phyloP scores from a whole-genome alignment of 305 asterid genomes.

The Solanum hybrid region DNA sequence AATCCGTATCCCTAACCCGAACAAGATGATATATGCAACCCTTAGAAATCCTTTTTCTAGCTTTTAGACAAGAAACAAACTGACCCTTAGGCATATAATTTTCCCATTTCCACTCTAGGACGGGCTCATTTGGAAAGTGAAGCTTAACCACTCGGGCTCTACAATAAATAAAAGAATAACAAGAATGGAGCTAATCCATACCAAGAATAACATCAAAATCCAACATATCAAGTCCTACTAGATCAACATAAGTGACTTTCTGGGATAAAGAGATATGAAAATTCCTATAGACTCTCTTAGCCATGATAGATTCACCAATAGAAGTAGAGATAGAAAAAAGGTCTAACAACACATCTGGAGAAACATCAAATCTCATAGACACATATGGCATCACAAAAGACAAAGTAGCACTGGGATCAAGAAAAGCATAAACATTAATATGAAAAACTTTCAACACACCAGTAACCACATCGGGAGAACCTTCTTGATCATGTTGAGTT shows the following conservation, averaged over 20 bases:
- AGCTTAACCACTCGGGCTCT: not conserved
- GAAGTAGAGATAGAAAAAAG: not conserved
- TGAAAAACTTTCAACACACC: not conserved
- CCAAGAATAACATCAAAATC: not conserved
- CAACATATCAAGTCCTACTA: not conserved
- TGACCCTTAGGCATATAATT: not conserved
- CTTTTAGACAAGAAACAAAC: not conserved
- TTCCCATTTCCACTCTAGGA: not conserved
- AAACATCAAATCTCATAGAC: not conserved
- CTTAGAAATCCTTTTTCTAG: not conserved
- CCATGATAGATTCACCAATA: not conserved
- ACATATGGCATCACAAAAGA: too few relatives aligned
- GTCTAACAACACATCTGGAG: not conserved
- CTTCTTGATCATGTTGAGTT: not conserved
- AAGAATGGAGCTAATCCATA: not conserved
- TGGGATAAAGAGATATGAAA: not conserved
- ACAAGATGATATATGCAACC: not conserved
- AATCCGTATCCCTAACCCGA: not conserved
- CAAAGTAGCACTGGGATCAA: not conserved
- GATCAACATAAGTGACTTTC: not conserved
- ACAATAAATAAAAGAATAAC: too few relatives aligned
- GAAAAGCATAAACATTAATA: not conserved
- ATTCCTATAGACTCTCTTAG: not conserved
- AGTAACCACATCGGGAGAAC: not conserved
- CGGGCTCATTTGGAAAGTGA: too few relatives aligned